Conservation (phyloP, 208 protist species). For the Crithidia expoeki region DNA sequence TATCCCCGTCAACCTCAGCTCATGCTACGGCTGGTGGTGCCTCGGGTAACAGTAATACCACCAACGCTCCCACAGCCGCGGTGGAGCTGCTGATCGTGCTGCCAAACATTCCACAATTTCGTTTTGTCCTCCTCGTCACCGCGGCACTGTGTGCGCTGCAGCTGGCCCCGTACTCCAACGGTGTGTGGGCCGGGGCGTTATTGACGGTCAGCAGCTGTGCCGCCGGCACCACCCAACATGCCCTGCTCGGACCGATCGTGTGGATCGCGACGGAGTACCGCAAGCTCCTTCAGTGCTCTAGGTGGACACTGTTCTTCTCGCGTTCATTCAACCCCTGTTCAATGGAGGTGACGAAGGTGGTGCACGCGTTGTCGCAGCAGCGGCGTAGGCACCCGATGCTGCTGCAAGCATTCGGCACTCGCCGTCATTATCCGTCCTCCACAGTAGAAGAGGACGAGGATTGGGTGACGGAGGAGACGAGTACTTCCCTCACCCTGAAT, state of each 20-base stretch:
- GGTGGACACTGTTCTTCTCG: constrained; percentile 28
- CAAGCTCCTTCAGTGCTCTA: constrained; percentile 14
- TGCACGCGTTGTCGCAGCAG: constrained; percentile 5
- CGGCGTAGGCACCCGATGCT: constrained; percentile 17
- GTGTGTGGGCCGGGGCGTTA: constrained; percentile 23
- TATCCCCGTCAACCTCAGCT: not conserved
- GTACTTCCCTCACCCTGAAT: constrained; percentile 9
- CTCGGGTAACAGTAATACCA: not conserved
- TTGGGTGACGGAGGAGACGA: constrained; percentile 19
- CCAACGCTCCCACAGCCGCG: not conserved
- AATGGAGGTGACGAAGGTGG: constrained; percentile 18
- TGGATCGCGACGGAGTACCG: constrained; percentile 28
- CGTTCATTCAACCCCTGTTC: constrained; percentile 7
- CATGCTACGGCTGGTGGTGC: not conserved
- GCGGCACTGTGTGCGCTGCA: constrained; percentile 11
- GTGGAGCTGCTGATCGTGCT: not conserved
- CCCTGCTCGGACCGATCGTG: constrained; percentile 7
- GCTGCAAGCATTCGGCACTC: constrained; percentile 8
- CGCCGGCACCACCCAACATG: constrained; percentile 10
- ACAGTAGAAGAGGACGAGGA: constrained; percentile 16
- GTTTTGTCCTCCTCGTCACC: constrained; percentile 2
- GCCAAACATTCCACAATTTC: constrained; percentile 1
- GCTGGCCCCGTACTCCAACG: constrained; percentile 8
- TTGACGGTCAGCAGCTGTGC: constrained; percentile 9
- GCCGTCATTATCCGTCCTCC: constrained; percentile 1